Evolutionary conservation across 2,329 filamentous ascomycete genomes (phyloP).

Genomic region (Aspergillus uvarum): DNA sequence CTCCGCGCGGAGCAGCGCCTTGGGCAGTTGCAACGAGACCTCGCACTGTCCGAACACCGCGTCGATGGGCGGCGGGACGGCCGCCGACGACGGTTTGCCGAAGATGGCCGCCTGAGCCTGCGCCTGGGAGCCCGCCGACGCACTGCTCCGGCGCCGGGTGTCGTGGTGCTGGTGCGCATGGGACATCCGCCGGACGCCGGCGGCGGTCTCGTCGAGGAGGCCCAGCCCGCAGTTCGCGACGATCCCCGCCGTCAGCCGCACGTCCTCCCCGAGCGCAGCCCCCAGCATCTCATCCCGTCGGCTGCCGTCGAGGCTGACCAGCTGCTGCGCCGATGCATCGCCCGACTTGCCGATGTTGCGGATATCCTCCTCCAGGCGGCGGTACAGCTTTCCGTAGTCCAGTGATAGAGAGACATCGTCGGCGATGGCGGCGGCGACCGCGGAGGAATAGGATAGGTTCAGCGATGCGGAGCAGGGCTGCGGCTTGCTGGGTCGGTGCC

Average conservation of each 20-base stretch:
- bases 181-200: constrained; percentile 35
- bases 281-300: constrained; percentile 31
- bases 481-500: constrained; percentile 46
- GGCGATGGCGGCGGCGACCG: constrained; percentile 41
- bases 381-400: constrained; percentile 50
- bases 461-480: constrained; percentile 48
- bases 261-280: constrained; percentile 33
- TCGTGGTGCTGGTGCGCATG: constrained; percentile 27
- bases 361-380: constrained; percentile 39
- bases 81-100: constrained; percentile 2
- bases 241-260: constrained; percentile 36
- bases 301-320: constrained; percentile 30
- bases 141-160: constrained; percentile 27
- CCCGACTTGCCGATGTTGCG: constrained; percentile 28
- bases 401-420: constrained; percentile 49
- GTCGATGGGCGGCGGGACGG: constrained; percentile 25
- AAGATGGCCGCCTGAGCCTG: constrained; percentile 10
- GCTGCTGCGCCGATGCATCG: constrained; percentile 23
- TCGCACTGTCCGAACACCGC: constrained; percentile 37
- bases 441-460: constrained; percentile 44
- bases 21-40: constrained; percentile 43
- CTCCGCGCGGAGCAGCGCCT: constrained; percentile 46
- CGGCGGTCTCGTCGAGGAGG: constrained; percentile 39
- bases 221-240: constrained; percentile 37
- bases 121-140: constrained; percentile 17